A percentile compares a stretch with the other conserved stretches of the same genome.
phyloP scores from a whole-genome alignment of 2,329 filamentous ascomycete genomes.

The Fusarium scirpi region DNA sequence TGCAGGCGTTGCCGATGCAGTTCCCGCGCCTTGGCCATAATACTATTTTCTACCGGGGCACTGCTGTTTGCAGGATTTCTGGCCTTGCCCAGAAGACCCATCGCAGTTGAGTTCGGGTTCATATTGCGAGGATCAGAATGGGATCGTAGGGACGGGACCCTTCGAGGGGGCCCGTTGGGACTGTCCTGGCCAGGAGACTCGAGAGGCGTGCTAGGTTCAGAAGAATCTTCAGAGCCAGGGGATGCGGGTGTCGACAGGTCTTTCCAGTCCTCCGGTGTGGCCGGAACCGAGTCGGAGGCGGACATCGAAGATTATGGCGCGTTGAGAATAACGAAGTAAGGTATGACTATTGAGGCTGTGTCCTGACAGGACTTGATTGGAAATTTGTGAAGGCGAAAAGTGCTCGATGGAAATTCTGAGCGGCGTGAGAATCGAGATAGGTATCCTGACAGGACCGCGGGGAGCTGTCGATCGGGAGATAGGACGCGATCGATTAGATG shows the following conservation, averaged over 20 bases:
- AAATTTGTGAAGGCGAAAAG: conserved; percentile 11
- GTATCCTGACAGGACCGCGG: conserved; percentile 25
- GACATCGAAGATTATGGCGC: conserved; percentile 33
- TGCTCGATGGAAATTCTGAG: conserved; percentile 15
- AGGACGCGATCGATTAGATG: conserved; percentile 46
- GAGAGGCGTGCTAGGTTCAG: conserved; percentile 62
- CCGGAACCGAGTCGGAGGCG: conserved; percentile 56
- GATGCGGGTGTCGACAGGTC: conserved; percentile 55
- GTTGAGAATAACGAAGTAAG: conserved; percentile 11
- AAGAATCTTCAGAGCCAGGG: conserved; percentile 60
- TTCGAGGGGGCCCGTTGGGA: conserved; percentile 56
- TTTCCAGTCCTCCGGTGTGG: conserved; percentile 61
- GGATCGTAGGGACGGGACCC: conserved; percentile 70
- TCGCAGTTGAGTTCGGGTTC: conserved; percentile 84
- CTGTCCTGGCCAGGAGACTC: conserved; percentile 55
- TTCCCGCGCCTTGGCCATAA: conserved; percentile 62
- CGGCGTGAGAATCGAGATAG: conserved; percentile 37
- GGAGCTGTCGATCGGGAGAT: conserved; percentile 41
- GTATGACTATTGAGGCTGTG: background rate
- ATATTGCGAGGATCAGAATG: conserved; percentile 73
- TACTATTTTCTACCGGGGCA: conserved; percentile 54
- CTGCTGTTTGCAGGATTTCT: conserved; percentile 60
- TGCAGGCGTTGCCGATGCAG: conserved; percentile 61
- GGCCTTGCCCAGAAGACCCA: conserved; percentile 79
- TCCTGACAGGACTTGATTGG: background rate